Percentiles rank a stretch among this genome's conserved stretches.
Evolutionary conservation across 2,329 filamentous ascomycete species (phyloP).

Genomic region (Exophiala lecanii-corni): DNA sequence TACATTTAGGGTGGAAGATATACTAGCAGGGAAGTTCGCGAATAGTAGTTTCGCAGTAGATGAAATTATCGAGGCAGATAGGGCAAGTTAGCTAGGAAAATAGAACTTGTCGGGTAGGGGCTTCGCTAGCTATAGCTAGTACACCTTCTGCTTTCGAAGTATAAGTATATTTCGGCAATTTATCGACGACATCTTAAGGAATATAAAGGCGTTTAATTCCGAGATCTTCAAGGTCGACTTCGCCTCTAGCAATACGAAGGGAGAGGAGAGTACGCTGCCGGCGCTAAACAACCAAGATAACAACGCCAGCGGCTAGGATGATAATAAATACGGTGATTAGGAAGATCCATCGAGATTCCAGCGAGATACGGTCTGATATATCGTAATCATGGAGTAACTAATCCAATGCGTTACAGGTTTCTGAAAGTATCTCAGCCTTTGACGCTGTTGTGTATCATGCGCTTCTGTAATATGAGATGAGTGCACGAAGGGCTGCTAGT

Average conservation of each 20-base stretch:
- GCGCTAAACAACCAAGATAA: conserved; percentile 1
- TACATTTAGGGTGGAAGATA: no score
- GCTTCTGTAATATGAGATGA: no score
- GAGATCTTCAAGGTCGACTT: not conserved
- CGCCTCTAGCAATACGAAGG: not conserved
- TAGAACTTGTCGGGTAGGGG: no score
- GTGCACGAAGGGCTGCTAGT: no score
- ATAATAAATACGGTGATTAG: conserved; percentile 1
- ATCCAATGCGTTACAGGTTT: not conserved
- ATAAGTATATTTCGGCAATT: conserved; percentile 1
- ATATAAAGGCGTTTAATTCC: conserved; percentile 1
- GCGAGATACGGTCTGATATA: not conserved
- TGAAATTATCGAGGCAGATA: no score
- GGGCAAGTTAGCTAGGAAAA: no score
- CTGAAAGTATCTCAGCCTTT: no score
- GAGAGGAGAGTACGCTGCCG: not conserved
- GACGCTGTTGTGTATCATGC: no score
- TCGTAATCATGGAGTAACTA: not conserved
- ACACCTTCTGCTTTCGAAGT: not conserved
- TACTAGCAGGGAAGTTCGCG: no score
- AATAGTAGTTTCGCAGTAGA: no score
- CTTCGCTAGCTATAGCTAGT: no score
- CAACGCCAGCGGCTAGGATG: not conserved
- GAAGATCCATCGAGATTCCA: not conserved
- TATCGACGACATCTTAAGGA: not conserved